These are phyloP conservation scores for Cryptococcus wingfieldii DNA, from an alignment of 1,284 basidiomycete genomes.

Conservation along the genomic window DNA sequence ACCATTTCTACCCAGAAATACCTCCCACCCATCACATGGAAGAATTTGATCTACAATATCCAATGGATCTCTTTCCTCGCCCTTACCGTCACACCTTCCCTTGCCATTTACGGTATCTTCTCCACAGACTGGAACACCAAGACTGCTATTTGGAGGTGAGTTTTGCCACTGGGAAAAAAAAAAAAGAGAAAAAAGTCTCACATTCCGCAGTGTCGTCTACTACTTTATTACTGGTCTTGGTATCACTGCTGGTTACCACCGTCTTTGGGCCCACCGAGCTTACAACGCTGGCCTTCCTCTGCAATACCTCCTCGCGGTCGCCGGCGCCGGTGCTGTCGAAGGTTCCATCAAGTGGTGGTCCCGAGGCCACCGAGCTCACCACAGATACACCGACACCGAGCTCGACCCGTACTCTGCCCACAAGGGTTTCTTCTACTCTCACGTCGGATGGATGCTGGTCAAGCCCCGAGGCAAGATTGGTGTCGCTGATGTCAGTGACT, in stretches of 20 bases:
- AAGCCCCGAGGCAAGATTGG: conserved; percentile 84
- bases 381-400: conserved; percentile 91
- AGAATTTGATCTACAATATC: conserved; percentile 65
- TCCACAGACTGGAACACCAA: conserved; percentile 61
- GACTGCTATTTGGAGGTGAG: conserved; percentile 63
- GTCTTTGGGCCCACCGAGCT: conserved; percentile 85
- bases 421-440: conserved; percentile 68
- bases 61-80: conserved; percentile 72
- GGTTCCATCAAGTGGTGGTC: conserved; percentile 94
- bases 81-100: conserved; percentile 65
- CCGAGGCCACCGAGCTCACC: conserved; percentile 88
- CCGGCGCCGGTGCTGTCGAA: conserved; percentile 80
- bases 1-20: conserved; percentile 69
- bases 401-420: conserved; percentile 91
- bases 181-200: neutral
- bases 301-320: conserved; percentile 70
- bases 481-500: conserved; percentile 80
- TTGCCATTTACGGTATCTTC: conserved; percentile 65
- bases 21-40: conserved; percentile 69
- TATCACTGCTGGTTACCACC: conserved; percentile 72
- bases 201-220: conserved; percentile 56
- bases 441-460: conserved; percentile 89
- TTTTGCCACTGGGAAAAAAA: neutral
- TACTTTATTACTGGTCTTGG: conserved; percentile 81
- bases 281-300: conserved; percentile 81